phyloP scores from a whole-genome alignment of 139 green algal species.

The Chlamydomonas urium region DNA sequence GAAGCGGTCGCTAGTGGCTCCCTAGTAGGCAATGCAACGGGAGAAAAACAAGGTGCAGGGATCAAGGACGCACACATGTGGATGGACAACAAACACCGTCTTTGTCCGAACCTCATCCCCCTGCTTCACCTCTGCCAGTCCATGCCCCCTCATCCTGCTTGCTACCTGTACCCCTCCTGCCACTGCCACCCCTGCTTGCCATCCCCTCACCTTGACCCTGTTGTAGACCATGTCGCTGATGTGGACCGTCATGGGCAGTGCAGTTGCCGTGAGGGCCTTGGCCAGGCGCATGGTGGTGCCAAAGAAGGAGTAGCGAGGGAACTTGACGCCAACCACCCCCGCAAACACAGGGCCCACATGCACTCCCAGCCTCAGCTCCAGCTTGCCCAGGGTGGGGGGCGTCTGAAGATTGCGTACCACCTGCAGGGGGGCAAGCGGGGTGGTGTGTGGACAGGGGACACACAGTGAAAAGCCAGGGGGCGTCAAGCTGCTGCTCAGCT shows the following conservation, averaged over 20 bases:
- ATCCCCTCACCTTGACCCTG: constrained; percentile 15
- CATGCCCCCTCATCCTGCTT: not conserved
- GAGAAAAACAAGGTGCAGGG: no score
- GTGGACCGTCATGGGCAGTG: constrained; percentile 38
- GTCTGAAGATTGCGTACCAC: constrained; percentile 19
- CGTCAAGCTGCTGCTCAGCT: no score
- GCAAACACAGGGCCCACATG: constrained; percentile 21
- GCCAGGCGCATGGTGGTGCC: constrained; percentile 14
- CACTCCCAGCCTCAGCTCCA: constrained; percentile 38
- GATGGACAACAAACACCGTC: no score
- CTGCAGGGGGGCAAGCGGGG: not conserved
- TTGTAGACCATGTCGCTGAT: constrained; percentile 34
- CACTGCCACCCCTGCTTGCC: constrained; percentile 1
- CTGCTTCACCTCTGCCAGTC: no score
- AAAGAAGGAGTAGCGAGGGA: constrained; percentile 38
- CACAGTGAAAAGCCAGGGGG: no score
- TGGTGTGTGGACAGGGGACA: not conserved
- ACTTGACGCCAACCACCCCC: constrained; percentile 40
- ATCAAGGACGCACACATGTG: no score
- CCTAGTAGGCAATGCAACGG: no score
- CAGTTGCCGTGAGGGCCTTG: constrained; percentile 5
- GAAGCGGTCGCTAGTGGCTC: no score
- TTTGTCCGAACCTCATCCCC: no score
- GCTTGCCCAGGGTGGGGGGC: constrained; percentile 33
- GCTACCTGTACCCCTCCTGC: not conserved